A percentile compares a stretch with the other conserved stretches of the same genome.
Conservation (phyloP, 441 rosid species). For the Populus hybrid region DNA sequence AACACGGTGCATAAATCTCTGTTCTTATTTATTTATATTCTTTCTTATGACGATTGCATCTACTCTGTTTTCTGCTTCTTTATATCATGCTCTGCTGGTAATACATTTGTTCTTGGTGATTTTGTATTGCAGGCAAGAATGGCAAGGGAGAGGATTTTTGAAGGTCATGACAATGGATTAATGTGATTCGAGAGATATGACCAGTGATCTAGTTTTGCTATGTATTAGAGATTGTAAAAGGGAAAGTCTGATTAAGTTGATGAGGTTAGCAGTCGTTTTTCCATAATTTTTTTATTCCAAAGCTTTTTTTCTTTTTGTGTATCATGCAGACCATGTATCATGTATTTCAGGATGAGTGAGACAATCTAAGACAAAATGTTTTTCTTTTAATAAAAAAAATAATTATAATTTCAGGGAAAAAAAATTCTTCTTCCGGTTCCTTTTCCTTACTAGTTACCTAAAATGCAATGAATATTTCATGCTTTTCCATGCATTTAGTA, state of each 20-base stretch:
- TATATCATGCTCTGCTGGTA: not conserved
- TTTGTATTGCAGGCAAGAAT: constrained; percentile 33
- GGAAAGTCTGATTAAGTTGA: not conserved
- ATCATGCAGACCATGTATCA: no score
- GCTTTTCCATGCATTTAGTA: no score
- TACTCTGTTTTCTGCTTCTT: not conserved
- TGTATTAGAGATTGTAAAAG: not conserved
- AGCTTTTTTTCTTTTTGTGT: no score
- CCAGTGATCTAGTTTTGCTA: not conserved
- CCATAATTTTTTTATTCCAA: not conserved
- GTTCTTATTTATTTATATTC: not conserved
- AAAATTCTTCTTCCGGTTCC: no score
- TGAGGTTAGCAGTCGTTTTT: not conserved
- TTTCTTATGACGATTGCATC: not conserved
- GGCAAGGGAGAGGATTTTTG: constrained; percentile 38
- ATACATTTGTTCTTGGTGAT: not conserved
- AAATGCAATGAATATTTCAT: no score
- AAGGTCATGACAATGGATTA: constrained; percentile 7
- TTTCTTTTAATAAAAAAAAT: no score
- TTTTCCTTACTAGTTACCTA: no score
- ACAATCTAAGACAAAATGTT: no score
- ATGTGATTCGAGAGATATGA: not conserved
- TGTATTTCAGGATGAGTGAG: no score
- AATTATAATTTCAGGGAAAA: no score
- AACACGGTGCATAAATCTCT: not conserved